Conservation (phyloP, 2,329 filamentous ascomycete genomes). For the Curvularia verruculosa region DNA sequence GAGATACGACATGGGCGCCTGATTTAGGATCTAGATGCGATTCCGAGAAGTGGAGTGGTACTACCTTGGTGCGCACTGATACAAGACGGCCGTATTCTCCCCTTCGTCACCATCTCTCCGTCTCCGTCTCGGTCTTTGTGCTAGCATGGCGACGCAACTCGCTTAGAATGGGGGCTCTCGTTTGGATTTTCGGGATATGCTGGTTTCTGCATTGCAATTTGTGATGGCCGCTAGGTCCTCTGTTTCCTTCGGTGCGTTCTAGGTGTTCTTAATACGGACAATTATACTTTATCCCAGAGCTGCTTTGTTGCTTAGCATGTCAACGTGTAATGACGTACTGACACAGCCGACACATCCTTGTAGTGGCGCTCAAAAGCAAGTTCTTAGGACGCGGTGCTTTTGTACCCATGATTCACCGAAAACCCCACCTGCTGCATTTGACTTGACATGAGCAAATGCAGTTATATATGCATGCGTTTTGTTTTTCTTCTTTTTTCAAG, state of each 20-base stretch:
- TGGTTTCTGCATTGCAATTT: constrained; percentile 34
- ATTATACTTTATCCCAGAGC: constrained; percentile 25
- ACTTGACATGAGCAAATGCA: not conserved
- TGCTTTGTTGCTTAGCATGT: constrained; percentile 1
- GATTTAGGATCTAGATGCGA: constrained; percentile 31
- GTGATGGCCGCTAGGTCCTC: constrained; percentile 35
- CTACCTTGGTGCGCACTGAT: constrained; percentile 39
- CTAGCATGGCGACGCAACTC: constrained; percentile 35
- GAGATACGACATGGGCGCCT: constrained; percentile 40
- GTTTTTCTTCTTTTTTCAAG: not conserved
- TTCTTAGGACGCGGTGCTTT: not conserved
- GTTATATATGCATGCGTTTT: not conserved
- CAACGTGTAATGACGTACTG: constrained; percentile 2
- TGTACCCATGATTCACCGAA: not conserved
- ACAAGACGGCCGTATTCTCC: constrained; percentile 26
- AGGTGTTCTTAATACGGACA: constrained; percentile 38
- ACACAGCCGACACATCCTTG: not conserved
- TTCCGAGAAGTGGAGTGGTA: constrained; percentile 27
- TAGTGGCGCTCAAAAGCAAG: constrained; percentile 1
- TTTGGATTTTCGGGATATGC: constrained; percentile 40
- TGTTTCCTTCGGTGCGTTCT: constrained; percentile 27
- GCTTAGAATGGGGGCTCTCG: constrained; percentile 36
- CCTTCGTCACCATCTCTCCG: constrained; percentile 27
- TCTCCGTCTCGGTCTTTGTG: constrained; percentile 24
- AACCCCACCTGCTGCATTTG: not conserved